Evolutionary conservation across 441 rosid genomes (phyloP), one percentile per base, ranked within the genome.

Genomic region (Euphorbia schlechtendalii): DNA sequence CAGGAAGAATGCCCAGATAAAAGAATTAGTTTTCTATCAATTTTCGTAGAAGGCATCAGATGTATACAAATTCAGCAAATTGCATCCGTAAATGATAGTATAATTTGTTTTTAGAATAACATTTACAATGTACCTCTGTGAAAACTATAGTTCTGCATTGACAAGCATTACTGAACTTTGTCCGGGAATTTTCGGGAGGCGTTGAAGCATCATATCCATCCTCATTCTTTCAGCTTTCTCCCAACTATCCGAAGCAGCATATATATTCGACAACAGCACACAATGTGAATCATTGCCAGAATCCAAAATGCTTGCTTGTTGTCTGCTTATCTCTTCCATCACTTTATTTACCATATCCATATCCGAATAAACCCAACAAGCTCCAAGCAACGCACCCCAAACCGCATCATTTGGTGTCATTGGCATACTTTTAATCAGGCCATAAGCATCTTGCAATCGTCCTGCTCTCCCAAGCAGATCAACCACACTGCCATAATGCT

Each of bases 321-420:
- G 32, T 41, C 22, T 53, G 14, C 17, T 41, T 5, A 64, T 63
- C 14, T 78, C 78, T 62, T 82, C 49, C 61, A 77, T 45, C 52
- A 83, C 79, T 59, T 69, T 21, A 69, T 87, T 82, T 20, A 67
- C 79, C 78, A 76, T 59, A 32, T 53, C 58, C 53, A 6, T 73
- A 64, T 68, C 63, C 25, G 28, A 14, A 55, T 68, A 58, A 64
- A 73, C 59, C 17, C 66, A 69, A 58, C 76, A 73, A 64, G 73
- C 73, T 45, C 72, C 63, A 12, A 73, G 63, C 3, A 73, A 46
- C 17, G 76, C 65, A 40, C 76, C 76, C 76, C 66, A 68, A 59
- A 73, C 66, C 10, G 62, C 58, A 68, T 63, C 69, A 54, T 64
- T 68, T 32, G 76, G 69, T 58, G 27, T 68, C 66, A 68, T 58